Evolutionary conservation across 371 early-diverging fungal genomes (phyloP), one percentile per base, ranked within the genome.

Genomic region (Circinella minor): DNA sequence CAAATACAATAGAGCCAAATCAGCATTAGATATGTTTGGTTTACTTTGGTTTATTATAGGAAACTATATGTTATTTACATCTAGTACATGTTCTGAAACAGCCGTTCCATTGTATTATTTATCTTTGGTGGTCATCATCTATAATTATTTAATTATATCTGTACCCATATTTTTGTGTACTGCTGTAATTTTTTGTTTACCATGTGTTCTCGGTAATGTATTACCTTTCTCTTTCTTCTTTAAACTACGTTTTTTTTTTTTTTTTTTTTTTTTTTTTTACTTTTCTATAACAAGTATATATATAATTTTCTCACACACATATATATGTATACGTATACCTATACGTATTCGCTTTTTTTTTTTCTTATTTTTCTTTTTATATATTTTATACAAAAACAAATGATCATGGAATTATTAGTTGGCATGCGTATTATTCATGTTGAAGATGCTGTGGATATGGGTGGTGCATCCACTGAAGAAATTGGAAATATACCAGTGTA

Each of bases 31-130:
- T 72, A 66, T 91, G 17, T 81, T 88, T 79, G 89, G 86, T 10
- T 84, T 89, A 4, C 79, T 90, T 51, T 82, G 92, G 78, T 93
- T 92, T 77, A 81, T 94, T 48, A 74, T 90, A 69, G 91, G 91
- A 70, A 93, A 92, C 70, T 88, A 90, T 69, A 84, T 91, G 72
- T 67, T 91, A 15, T 92, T 91, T 68, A 80, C 88, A 4, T 82
- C 84, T 14, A 72, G 78, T 5, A 77, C 72, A 4, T 91, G 89
- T 70, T 81, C 82, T 27, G 61, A 74, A 6, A 80, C 79, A 10
- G 89, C 90, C 27, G 86, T 87, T 0, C 82, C 83, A 36, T 69
- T 93, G 1, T 91, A 88, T 69, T 87, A 88, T 55, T 70, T 86
- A 1, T 83, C 91, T 3, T 67, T 92, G 17, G 75, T 80, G 36